phyloP scores from a whole-genome alignment of 805 yeast species.

The Starmerella powellii region DNA sequence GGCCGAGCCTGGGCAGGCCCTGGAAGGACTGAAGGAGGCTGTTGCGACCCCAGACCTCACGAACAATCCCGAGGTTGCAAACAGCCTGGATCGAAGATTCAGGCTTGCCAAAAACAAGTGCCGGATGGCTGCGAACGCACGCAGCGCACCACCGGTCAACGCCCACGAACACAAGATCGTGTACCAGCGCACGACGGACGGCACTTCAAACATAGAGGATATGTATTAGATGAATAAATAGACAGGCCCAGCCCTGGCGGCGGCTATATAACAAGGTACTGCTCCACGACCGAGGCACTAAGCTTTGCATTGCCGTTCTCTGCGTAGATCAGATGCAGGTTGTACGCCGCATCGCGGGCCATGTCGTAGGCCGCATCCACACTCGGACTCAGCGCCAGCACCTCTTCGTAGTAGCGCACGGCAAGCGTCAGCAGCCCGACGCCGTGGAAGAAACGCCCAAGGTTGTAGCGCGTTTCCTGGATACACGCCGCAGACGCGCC shows the following conservation, averaged over 20 bases:
- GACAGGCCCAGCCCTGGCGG: not conserved
- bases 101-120: constrained; percentile 50
- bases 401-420: constrained; percentile 57
- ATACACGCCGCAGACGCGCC: constrained; percentile 6
- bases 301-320: constrained; percentile 57
- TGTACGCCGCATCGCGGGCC: constrained; percentile 74
- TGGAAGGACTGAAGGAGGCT: constrained; percentile 23
- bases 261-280: constrained; percentile 42
- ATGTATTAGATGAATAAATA: constrained; percentile 9
- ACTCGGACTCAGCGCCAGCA: constrained; percentile 29
- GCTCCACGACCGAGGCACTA: constrained; percentile 53
- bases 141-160: constrained; percentile 23
- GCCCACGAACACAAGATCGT: constrained; percentile 31
- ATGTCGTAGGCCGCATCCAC: constrained; percentile 40
- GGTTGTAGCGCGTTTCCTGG: constrained; percentile 60
- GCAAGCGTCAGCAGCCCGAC: constrained; percentile 70
- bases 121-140: constrained; percentile 36
- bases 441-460: constrained; percentile 76
- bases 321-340: constrained; percentile 61
- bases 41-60: constrained; percentile 34
- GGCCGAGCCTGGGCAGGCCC: constrained; percentile 7
- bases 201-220: constrained; percentile 29
- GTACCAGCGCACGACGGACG: constrained; percentile 23
- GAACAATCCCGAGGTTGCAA: constrained; percentile 42
- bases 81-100: constrained; percentile 40